Percentiles rank a stretch among this genome's conserved stretches.
Conservation (phyloP, 2,329 filamentous ascomycete genomes). For the Ophiostoma australiae region DNA sequence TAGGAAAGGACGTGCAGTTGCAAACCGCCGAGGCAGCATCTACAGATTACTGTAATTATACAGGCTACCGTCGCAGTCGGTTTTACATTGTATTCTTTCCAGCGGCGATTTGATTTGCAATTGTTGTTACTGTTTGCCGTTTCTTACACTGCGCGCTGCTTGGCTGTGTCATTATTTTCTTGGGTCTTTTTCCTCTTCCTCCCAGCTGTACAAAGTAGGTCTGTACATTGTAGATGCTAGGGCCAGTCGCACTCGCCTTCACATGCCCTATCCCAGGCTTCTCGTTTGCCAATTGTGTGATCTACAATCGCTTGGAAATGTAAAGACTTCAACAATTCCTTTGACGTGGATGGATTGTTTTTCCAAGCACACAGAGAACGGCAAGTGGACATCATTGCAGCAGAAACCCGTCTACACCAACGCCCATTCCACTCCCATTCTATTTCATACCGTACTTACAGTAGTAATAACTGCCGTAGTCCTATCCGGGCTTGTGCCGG, state of each 20-base stretch:
- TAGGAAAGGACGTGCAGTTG: neutral
- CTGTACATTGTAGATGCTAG: neutral
- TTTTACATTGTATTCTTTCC: neutral
- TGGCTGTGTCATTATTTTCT: neutral
- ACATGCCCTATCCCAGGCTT: neutral
- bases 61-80: neutral
- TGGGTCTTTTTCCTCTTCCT: neutral
- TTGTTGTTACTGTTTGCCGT: too few species aligned
- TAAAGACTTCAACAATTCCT: neutral
- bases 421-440: neutral
- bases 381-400: neutral
- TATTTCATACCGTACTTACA: neutral
- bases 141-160: neutral
- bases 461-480: neutral
- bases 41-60: too few species aligned
- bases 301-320: neutral
- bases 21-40: neutral
- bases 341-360: neutral
- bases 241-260: neutral
- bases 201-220: neutral
- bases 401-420: neutral
- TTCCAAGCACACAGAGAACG: neutral
- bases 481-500: constrained; percentile 4
- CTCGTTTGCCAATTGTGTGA: constrained; percentile 6
- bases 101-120: neutral